Base-by-base conservation (phyloP, 257 asterid genomes). In the Verbena officinalis region DNA sequence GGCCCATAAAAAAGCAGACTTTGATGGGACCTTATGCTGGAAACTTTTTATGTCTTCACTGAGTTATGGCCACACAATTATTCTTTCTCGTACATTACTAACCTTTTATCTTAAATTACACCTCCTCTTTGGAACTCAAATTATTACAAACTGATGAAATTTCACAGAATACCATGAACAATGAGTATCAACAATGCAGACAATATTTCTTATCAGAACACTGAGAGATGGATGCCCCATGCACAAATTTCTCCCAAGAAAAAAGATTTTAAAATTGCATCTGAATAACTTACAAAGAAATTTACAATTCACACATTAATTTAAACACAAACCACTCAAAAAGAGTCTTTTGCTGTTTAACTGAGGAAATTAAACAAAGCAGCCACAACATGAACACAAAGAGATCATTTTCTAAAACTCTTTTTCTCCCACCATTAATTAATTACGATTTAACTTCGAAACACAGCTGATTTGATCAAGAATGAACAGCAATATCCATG, bases 271-370 rank as follows among this genome's bases (percentile, higher is more conserved):
- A 55, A 51, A 73, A 62, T 55, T 19, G 57, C 62, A 54, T 60
- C 43, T 3, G 64, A 58, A 72, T 65, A 78, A 82, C 69, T 80
- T 78, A 80, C 80, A n/a, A 27, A 78, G 39, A 76, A 74, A 83
- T 81, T 80, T 87, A 79, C 88, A 85, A 44, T 74, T 74, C 82
- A 79, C 71, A 69, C 82, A 68, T 54, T 61, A 72, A 68, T 52
- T 65, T 65, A 68, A 75, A 69, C 33, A 67, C 74, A 69, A 56
- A 55, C 63, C 46, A 67, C 82, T 67, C 74, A 38, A 71, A 55
- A 27, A 34, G 33, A 50, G 44, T 7, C 17, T 68, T 55, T 74
- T 73, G 71, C 80, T 67, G 69, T 60, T 66, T 45, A 34, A 23
- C 42, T 17, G 59, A 16, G 50, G 66, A n/a, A 78, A 40, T 20